A percentile compares a stretch with the other conserved stretches of the same genome.
These are phyloP conservation scores for Acanthamoeba healyi DNA, from an alignment of 208 protist genomes.

Conservation along the genomic window DNA sequence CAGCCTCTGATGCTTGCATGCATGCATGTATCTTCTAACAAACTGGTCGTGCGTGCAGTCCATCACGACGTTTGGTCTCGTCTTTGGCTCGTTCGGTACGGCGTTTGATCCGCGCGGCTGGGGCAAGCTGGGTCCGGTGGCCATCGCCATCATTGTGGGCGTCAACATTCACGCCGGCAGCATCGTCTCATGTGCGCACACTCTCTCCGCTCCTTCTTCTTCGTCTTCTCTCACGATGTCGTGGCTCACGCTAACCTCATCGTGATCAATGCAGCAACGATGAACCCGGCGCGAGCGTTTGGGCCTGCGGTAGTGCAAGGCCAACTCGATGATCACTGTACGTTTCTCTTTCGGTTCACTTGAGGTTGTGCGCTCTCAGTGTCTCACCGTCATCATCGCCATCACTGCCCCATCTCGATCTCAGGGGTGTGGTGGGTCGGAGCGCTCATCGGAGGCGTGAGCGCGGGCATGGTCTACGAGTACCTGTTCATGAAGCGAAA, in stretches of 20 bases:
- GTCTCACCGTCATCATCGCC: too few relatives aligned
- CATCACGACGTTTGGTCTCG: slow-evolving; percentile 21
- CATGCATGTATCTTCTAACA: not conserved
- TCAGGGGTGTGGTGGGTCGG: slow-evolving; percentile 46
- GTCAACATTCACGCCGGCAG: slow-evolving; percentile 31
- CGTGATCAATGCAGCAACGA: not conserved
- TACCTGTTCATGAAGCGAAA: slow-evolving; percentile 51
- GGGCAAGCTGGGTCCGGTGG: slow-evolving; percentile 38
- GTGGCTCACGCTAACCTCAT: too few relatives aligned
- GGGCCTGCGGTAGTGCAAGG: slow-evolving; percentile 11
- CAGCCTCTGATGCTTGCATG: not conserved
- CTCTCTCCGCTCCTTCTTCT: not conserved
- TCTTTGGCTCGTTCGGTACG: not conserved
- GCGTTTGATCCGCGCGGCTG: slow-evolving; percentile 32
- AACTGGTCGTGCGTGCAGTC: not conserved
- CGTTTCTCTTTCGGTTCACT: not conserved
- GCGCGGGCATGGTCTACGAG: not conserved
- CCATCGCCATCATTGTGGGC: slow-evolving; percentile 35
- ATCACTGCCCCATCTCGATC: not conserved
- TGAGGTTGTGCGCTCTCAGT: not conserved
- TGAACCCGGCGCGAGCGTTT: slow-evolving; percentile 29
- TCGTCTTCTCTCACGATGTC: not conserved
- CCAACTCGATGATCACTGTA: slow-evolving; percentile 28
- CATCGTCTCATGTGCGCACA: slow-evolving; percentile 3
- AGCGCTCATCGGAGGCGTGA: not conserved